Evolutionary conservation across 306 rosid species (phyloP).

Genomic region (Citrullus amarus): DNA sequence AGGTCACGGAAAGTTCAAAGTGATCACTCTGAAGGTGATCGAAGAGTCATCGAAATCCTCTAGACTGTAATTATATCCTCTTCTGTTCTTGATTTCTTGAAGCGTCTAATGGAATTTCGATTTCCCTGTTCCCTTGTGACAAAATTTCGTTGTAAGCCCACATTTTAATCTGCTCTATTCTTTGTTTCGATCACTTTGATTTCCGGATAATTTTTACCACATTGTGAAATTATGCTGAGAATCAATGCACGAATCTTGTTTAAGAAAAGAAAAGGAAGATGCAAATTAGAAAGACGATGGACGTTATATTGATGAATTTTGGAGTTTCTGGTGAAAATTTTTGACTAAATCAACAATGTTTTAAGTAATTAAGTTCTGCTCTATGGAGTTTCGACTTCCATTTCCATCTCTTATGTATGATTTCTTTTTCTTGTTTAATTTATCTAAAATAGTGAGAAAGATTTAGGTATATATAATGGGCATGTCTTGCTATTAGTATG

Average conservation of each 20-base stretch:
- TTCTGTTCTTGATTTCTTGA: slow-evolving; percentile 1
- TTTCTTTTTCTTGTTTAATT: background rate
- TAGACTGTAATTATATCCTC: background rate
- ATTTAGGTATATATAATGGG: background rate
- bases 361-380: background rate
- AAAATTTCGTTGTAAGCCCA: background rate
- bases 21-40: background rate
- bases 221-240: too few species aligned
- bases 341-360: background rate
- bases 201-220: background rate
- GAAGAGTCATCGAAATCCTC: background rate
- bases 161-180: background rate
- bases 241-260: background rate
- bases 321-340: background rate
- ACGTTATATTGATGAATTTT: background rate
- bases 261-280: background rate
- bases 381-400: background rate
- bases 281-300: background rate
- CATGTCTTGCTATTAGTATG: background rate
- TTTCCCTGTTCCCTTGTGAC: background rate
- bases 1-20: background rate
- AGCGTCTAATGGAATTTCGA: background rate
- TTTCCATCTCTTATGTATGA: background rate
- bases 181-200: background rate
- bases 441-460: background rate